phyloP scores from a whole-genome alignment of 352 stramenopile species.

The Globisporangium takayamanum region DNA sequence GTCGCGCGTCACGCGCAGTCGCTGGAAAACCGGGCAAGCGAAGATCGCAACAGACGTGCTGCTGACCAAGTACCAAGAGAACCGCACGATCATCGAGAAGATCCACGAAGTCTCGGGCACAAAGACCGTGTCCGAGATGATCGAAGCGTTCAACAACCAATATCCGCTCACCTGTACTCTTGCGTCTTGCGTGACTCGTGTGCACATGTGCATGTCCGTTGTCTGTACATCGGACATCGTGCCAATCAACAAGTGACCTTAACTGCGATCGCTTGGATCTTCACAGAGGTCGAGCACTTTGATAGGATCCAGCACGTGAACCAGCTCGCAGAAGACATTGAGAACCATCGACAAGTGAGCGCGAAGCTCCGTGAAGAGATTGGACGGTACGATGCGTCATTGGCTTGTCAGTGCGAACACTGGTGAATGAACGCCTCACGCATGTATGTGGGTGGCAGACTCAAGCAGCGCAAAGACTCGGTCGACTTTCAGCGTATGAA shows the following conservation, averaged over 20 bases:
- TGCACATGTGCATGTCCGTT: not conserved
- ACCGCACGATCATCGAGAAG: conserved; percentile 73
- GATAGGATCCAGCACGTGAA: conserved; percentile 81
- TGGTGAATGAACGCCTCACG: not conserved
- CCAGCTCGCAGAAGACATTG: conserved; percentile 74
- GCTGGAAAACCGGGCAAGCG: conserved; percentile 63
- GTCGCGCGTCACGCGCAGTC: conserved; percentile 45
- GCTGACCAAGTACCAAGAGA: conserved; percentile 77
- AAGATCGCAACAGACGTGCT: conserved; percentile 58
- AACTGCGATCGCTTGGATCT: not conserved
- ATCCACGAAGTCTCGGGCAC: conserved; percentile 78
- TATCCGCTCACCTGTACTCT: conserved; percentile 22
- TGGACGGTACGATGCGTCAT: conserved; percentile 41
- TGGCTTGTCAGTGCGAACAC: not conserved
- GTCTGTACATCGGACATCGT: not conserved
- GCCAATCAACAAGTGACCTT: not conserved
- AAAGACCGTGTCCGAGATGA: conserved; percentile 75
- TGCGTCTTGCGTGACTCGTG: not conserved
- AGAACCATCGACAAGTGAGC: conserved; percentile 62
- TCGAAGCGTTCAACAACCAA: conserved; percentile 83
- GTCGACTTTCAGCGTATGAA: conserved; percentile 75
- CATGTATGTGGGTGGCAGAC: conserved; percentile 16
- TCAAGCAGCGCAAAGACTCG: conserved; percentile 80
- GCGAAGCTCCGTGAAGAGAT: conserved; percentile 74
- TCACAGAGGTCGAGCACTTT: conserved; percentile 69